Base-by-base conservation (phyloP, 202 grass and related monocot genomes). In the Brachypodium distachyon region DNA sequence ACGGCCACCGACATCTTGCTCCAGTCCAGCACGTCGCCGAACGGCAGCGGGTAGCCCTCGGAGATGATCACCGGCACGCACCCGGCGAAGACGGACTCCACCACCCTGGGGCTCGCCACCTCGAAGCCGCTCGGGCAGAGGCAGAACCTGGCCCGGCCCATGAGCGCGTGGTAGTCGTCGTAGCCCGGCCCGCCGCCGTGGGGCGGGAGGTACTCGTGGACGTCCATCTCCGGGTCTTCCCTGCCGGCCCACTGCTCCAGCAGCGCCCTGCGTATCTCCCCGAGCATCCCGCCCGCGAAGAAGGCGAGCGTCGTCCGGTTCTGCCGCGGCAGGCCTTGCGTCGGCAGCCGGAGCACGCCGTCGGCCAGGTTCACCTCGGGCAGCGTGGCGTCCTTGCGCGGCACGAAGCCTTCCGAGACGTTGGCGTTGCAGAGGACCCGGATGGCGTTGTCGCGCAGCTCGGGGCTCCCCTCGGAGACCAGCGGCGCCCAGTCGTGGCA, bases 351-450 rank as follows among this genome's bases (percentile, higher is more conserved):
- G 10, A 97, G 82, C 61, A 81, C 12, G 74, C 88, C 88, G 27
- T 90, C 91, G 25, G 84, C 71, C 40, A 97, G 83, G 81, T 97
- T 86, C 55, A 97, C 89, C 61, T 93, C 91, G 21, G 94, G 86
- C 59, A 94, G 84, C 25, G 94, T 93, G 9, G 90, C 88, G 67
- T 97, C 94, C 81, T 91, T 93, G 42, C 83, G 61, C 18, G 84
- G 88, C 19, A 6, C 23, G 86, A 97, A 97, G 0, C 94, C 88
- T 22, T 97, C 88, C 1, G 94, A 91, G 1, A 86, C 88, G 83
- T 97, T 97, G 18, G 94, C 91, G 70, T 97, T 94, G 84, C 94
- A 97, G 29, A 97, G 62, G 22, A 93, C 94, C 5, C 91, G 81
- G 76, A 94, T 92, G 0, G 88, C 67, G 79, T 97, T 97, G 48